phyloP scores from a whole-genome alignment of 768 basidiomycete genomes.

The Austroboletus eburneus region DNA sequence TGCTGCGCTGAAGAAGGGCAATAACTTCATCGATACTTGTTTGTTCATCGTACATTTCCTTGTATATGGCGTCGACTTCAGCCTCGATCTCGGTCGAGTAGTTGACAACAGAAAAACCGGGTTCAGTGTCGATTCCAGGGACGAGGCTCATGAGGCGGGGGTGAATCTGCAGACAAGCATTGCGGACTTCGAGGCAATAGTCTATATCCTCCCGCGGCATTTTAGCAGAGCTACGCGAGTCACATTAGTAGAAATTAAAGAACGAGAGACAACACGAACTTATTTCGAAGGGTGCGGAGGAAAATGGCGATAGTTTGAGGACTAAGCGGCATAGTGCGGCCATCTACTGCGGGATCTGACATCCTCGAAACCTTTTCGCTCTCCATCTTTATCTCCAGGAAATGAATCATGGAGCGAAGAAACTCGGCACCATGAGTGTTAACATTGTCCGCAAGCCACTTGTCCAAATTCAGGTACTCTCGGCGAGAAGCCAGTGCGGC shows the following conservation, averaged over 20 bases:
- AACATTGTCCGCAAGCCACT: conserved; percentile 92
- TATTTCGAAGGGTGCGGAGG: conserved; percentile 81
- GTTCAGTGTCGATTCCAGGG: conserved; percentile 83
- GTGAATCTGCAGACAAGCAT: conserved; percentile 89
- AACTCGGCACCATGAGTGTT: conserved; percentile 80
- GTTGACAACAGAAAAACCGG: conserved; percentile 83
- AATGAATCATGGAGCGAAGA: conserved; percentile 80
- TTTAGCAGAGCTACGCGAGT: conserved; percentile 52
- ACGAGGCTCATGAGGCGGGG: conserved; percentile 93
- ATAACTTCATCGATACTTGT: conserved; percentile 95
- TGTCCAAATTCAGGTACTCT: conserved; percentile 93
- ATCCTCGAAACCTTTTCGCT: conserved; percentile 75
- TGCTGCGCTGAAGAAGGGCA: conserved; percentile 77
- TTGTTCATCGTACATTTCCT: conserved; percentile 96
- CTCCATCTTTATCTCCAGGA: conserved; percentile 90
- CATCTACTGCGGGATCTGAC: conserved; percentile 74
- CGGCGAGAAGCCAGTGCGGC: conserved; percentile 90
- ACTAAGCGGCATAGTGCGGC: conserved; percentile 81
- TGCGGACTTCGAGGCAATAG: conserved; percentile 87
- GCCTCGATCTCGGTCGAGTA: conserved; percentile 87
- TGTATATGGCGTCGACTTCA: conserved; percentile 94
- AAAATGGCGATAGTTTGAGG: conserved; percentile 90
- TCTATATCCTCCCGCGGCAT: conserved; percentile 78
- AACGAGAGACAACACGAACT: conserved; percentile 43
- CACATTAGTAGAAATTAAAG: conserved; percentile 3